Base-by-base conservation (phyloP, 345 rosid species). In the Gossypium arboreum region DNA sequence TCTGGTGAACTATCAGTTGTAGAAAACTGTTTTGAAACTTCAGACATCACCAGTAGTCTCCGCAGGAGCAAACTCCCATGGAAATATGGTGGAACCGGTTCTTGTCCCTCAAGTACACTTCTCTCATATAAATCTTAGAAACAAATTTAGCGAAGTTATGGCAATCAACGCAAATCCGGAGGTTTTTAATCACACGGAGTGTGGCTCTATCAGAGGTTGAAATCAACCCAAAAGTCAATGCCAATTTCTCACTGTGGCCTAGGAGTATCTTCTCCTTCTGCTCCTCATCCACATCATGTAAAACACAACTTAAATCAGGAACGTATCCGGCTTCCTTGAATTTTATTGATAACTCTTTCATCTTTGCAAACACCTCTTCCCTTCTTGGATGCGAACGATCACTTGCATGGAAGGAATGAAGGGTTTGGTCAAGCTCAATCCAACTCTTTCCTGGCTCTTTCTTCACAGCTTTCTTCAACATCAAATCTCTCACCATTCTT, bases 371-470 rank as follows among this genome's bases (percentile, higher is more conserved):
- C 66, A 91, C 88, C 22, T 92, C 97, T 51, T 78, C 83, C 69
- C 92, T 92, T 84, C 90, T 88, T 7, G 94, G 98, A 82, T 90
- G 98, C 9, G 87, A 83, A 54, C 77, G 90, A 73, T 94, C 98
- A 75, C 85, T 85, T 2, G 97, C 97, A 61, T 89, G 87, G 83
- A 94, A 92, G 67, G 85, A 85, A 78, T 94, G 95, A 24, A 89
- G 84, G n/a, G 76, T 88, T 69, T 86, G 91, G 55, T 88, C 89
- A 34, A 86, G 86, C 62, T 92, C 92, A 54, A 92, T 86, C 97
- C 91, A 91, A 84, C 97, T 91, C 85, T 80, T 86, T 55, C 97
- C 98, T 1, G 98, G 95, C 60, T 94, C 97, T 81, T 94, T 92
- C 52, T 59, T 84, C 50, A 91, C 92, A 60, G 93, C 88, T 70